A percentile compares a stretch with the other conserved stretches of the same genome.
These are phyloP conservation scores for Nakazawaea wickerhamii DNA, from an alignment of 805 yeast genomes.

Conservation along the genomic window DNA sequence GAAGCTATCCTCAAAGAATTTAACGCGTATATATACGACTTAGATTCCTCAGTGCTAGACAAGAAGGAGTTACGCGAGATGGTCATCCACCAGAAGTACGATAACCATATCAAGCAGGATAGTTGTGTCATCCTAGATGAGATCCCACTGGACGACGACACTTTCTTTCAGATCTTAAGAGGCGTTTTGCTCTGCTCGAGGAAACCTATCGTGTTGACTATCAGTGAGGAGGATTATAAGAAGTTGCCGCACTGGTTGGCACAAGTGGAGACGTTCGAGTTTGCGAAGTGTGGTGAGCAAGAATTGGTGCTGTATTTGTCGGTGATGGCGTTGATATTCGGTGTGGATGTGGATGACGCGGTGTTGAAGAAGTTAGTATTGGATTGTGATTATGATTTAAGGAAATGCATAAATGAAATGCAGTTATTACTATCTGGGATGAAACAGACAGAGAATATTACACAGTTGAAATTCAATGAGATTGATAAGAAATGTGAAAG, in stretches of 20 bases:
- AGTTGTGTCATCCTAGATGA: slow-evolving; percentile 13
- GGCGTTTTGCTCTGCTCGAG: slow-evolving; percentile 6
- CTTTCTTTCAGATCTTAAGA: slow-evolving; percentile 6
- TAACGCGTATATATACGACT: slow-evolving; percentile 8
- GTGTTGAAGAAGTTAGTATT: not conserved
- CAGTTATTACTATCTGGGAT: slow-evolving; percentile 9
- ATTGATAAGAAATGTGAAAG: too few species aligned
- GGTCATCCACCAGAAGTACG: slow-evolving; percentile 12
- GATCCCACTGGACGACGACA: slow-evolving; percentile 13
- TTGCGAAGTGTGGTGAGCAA: slow-evolving; percentile 2
- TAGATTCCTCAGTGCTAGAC: slow-evolving; percentile 11
- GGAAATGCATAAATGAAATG: slow-evolving; percentile 10
- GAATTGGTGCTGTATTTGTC: slow-evolving; percentile 3
- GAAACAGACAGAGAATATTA: not conserved
- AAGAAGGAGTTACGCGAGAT: slow-evolving; percentile 10
- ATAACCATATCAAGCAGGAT: slow-evolving; percentile 9
- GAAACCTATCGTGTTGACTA: slow-evolving; percentile 11
- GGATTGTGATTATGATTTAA: slow-evolving; percentile 4
- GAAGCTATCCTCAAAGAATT: slow-evolving; percentile 5
- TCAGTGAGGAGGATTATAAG: not conserved
- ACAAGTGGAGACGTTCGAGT: slow-evolving; percentile 3
- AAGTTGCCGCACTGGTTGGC: slow-evolving; percentile 12
- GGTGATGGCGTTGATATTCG: not conserved
- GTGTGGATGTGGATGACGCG: not conserved
- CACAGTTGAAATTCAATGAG: not conserved